Percentiles rank a stretch among this genome's conserved stretches.
phyloP scores from a whole-genome alignment of 495 filamentous ascomycete species.

The Parmelia sp. region DNA sequence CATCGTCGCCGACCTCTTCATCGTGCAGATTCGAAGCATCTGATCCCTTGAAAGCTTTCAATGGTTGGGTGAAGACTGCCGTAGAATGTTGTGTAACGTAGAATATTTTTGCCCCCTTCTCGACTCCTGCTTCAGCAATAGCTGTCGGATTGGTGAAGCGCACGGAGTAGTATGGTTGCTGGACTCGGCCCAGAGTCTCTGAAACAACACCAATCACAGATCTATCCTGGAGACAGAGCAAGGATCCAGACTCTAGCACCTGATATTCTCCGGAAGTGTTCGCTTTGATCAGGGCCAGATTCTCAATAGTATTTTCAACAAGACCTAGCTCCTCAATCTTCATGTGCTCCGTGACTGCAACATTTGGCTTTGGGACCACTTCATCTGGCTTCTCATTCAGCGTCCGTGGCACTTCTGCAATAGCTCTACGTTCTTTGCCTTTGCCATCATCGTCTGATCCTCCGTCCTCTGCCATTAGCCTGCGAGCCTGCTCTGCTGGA shows the following conservation, averaged over 20 bases:
- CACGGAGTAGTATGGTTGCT: slow-evolving; percentile 75
- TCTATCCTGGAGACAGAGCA: slow-evolving; percentile 73
- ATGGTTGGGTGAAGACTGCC: slow-evolving; percentile 74
- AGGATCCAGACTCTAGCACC: slow-evolving; percentile 74
- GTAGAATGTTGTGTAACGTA: slow-evolving; percentile 69
- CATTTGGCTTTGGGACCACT: slow-evolving; percentile 62
- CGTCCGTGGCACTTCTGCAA: slow-evolving; percentile 51
- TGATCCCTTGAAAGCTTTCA: slow-evolving; percentile 71
- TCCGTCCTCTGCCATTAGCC: slow-evolving; percentile 70
- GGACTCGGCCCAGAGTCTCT: slow-evolving; percentile 76
- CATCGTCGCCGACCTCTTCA: slow-evolving; percentile 79
- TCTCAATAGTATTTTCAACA: slow-evolving; percentile 68
- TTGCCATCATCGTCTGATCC: slow-evolving; percentile 65
- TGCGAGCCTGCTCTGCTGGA: slow-evolving; percentile 68
- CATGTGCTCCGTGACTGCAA: slow-evolving; percentile 68
- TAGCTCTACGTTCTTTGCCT: slow-evolving; percentile 37
- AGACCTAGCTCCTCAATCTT: slow-evolving; percentile 64
- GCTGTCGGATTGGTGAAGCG: slow-evolving; percentile 60
- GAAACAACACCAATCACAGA: slow-evolving; percentile 68
- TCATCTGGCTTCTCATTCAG: slow-evolving; percentile 68
- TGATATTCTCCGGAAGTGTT: slow-evolving; percentile 70
- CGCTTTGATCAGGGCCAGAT: slow-evolving; percentile 70
- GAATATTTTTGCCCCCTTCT: slow-evolving; percentile 59
- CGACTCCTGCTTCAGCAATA: slow-evolving; percentile 57
- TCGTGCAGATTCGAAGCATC: slow-evolving; percentile 93